A percentile compares a stretch with the other conserved stretches of the same genome.
phyloP scores from a whole-genome alignment of 2,329 filamentous ascomycete species.

The Neurospora sp. region DNA sequence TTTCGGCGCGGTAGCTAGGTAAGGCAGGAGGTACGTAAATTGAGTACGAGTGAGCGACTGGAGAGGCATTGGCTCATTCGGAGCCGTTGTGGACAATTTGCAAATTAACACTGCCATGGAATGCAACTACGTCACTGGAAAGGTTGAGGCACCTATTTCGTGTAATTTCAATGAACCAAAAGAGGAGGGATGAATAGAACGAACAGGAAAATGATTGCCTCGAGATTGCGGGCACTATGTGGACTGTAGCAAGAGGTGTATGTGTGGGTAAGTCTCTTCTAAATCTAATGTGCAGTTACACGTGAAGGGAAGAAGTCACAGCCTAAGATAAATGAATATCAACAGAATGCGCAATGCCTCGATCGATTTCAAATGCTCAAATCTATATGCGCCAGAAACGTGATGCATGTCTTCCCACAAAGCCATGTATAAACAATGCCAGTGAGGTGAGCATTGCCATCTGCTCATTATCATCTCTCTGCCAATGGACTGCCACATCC shows the following conservation, averaged over 20 bases:
- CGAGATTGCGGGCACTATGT: too few species aligned
- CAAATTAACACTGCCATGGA: too few species aligned
- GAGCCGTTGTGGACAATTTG: too few species aligned
- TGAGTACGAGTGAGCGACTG: neutral
- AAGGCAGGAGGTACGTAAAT: neutral
- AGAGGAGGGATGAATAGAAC: too few species aligned
- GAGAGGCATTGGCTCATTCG: neutral
- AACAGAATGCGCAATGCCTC: neutral
- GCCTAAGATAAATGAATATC: neutral
- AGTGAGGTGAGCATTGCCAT: neutral
- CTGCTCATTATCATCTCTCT: neutral
- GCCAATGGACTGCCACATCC: neutral
- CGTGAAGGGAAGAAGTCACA: neutral
- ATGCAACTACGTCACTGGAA: too few species aligned
- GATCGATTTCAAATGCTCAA: neutral
- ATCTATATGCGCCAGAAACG: neutral
- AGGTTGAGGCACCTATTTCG: too few species aligned
- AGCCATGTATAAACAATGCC: neutral
- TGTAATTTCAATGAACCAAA: too few species aligned
- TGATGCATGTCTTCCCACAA: neutral
- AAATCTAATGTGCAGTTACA: neutral
- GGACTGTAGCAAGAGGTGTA: too few species aligned
- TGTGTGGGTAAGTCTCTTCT: too few species aligned
- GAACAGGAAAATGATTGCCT: too few species aligned
- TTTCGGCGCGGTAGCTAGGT: neutral